Conservation (phyloP, 2,329 filamentous ascomycete genomes). For the Apiospora hydei region DNA sequence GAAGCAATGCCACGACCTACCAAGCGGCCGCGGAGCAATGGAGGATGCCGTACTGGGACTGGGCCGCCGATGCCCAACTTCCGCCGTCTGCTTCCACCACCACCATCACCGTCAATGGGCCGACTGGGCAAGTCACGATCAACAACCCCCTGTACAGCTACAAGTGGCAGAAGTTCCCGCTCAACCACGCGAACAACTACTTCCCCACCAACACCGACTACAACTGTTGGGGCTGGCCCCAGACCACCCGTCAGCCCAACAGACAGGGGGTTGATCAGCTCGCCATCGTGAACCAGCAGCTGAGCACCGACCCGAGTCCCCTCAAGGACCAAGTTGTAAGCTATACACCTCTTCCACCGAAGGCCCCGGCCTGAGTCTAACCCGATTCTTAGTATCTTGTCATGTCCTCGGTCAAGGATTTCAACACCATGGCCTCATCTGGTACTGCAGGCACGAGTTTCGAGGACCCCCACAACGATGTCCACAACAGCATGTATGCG, state of each 20-base stretch:
- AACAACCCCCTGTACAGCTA: conserved; percentile 62
- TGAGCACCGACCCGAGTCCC: conserved; percentile 36
- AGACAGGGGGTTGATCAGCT: conserved; percentile 48
- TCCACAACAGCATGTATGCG: conserved; percentile 51
- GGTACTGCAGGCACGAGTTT: conserved; percentile 48
- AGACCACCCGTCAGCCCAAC: conserved; percentile 50
- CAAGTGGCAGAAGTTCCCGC: conserved; percentile 51
- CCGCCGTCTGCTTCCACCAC: conserved; percentile 30
- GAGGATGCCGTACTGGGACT: conserved; percentile 46
- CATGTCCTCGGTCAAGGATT: conserved; percentile 47
- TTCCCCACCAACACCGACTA: conserved; percentile 46
- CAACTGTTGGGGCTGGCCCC: conserved; percentile 39
- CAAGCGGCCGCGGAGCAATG: conserved; percentile 53
- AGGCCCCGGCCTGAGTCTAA: background rate
- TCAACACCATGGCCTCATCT: conserved; percentile 50
- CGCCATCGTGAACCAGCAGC: conserved; percentile 45
- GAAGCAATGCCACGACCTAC: conserved; percentile 46
- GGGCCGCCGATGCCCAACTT: background rate
- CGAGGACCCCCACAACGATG: conserved; percentile 52
- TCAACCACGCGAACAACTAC: conserved; percentile 40
- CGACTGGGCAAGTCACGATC: conserved; percentile 48
- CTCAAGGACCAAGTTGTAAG: conserved; percentile 53
- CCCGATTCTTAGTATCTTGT: conserved; percentile 48
- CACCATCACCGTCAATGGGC: conserved; percentile 45
- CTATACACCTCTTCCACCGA: background rate